A percentile compares a stretch with the other conserved stretches of the same genome.
Evolutionary conservation across 495 filamentous ascomycete species (phyloP).

Genomic region (Melanomma pulvis-pyrius): DNA sequence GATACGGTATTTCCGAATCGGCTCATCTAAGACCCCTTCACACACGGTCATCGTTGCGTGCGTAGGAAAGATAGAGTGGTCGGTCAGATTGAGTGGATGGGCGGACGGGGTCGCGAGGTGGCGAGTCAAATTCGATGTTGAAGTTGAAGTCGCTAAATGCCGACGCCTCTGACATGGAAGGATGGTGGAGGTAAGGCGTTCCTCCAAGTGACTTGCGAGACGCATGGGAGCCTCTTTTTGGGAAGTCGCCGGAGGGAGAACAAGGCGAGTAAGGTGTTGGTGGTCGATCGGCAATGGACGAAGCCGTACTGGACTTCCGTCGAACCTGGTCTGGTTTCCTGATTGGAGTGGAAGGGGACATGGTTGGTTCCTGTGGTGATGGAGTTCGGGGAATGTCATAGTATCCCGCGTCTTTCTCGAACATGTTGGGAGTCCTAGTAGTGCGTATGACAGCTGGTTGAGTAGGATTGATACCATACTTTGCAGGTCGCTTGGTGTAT

Average conservation of each 20-base stretch:
- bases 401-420: conserved; percentile 29
- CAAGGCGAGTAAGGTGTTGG: conserved; percentile 36
- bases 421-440: conserved; percentile 24
- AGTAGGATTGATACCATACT: conserved; percentile 34
- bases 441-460: conserved; percentile 27
- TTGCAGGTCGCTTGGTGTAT: conserved; percentile 31
- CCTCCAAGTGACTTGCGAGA: conserved; percentile 11
- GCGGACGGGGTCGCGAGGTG: not conserved
- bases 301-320: conserved; percentile 33
- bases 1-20: not conserved
- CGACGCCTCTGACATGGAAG: conserved; percentile 36
- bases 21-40: conserved; percentile 1
- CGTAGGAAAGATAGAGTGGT: conserved; percentile 21
- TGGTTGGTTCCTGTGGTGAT: conserved; percentile 10
- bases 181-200: conserved; percentile 28
- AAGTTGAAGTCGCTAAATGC: conserved; percentile 30
- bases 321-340: conserved; percentile 26
- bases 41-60: conserved; percentile 6
- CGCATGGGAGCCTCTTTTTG: conserved; percentile 1
- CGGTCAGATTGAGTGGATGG: conserved; percentile 16
- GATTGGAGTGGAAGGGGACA: conserved; percentile 24
- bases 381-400: conserved; percentile 26
- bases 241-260: conserved; percentile 16
- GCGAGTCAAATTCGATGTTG: conserved; percentile 16
- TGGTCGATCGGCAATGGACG: conserved; percentile 37